These are phyloP conservation scores for Gaertneriomyces sp. DNA, from an alignment of 192 early-diverging fungal genomes.

Conservation along the genomic window DNA sequence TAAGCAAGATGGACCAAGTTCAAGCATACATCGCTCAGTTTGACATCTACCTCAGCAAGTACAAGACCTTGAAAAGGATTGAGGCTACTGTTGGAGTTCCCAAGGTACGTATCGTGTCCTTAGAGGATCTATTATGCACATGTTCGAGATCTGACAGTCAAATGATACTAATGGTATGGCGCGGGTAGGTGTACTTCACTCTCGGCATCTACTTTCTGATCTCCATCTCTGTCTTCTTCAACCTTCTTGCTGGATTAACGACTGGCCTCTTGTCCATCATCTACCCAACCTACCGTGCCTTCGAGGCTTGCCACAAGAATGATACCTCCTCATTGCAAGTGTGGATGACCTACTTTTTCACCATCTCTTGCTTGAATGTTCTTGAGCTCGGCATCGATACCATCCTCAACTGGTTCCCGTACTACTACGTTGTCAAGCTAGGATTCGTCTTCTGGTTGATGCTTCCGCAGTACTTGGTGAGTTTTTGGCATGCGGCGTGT, in stretches of 20 bases:
- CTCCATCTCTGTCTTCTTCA: constrained; percentile 47
- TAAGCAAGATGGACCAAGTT: constrained; percentile 8
- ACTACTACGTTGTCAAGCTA: constrained; percentile 43
- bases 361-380: constrained; percentile 23
- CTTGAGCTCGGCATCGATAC: constrained; percentile 27
- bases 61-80: constrained; percentile 33
- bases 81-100: constrained; percentile 36
- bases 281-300: constrained; percentile 37
- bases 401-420: constrained; percentile 35
- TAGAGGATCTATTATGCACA: neutral
- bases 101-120: constrained; percentile 28
- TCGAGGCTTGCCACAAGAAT: constrained; percentile 35
- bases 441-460: constrained; percentile 28
- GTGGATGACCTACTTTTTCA: constrained; percentile 40
- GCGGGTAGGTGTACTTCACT: constrained; percentile 29
- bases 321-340: constrained; percentile 30
- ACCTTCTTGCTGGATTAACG: constrained; percentile 40
- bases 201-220: constrained; percentile 33
- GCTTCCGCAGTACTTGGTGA: constrained; percentile 37
- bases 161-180: neutral
- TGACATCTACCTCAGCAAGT: constrained; percentile 38
- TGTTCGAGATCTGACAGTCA: neutral
- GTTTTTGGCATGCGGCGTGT: neutral
- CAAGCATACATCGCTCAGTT: constrained; percentile 14
- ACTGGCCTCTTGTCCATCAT: constrained; percentile 32